Evolutionary conservation across 768 basidiomycete genomes (phyloP).

Genomic region (Boletus rex-veris): DNA sequence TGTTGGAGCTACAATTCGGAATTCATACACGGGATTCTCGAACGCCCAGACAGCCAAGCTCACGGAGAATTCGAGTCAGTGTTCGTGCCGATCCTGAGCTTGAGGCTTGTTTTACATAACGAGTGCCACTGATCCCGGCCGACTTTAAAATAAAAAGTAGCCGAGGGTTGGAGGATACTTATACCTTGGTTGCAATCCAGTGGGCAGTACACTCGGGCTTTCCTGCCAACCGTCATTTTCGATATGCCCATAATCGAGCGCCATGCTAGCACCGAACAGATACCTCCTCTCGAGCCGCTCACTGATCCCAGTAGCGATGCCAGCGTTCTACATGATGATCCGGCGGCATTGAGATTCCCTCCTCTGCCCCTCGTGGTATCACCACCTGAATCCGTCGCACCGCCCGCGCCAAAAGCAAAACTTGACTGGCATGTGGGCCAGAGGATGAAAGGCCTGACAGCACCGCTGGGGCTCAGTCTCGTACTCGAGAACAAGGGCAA

Average conservation of each 20-base stretch:
- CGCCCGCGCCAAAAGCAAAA: background rate
- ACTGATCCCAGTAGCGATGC: background rate
- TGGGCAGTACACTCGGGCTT: background rate
- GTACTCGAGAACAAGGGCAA: constrained; percentile 57
- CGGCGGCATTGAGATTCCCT: background rate
- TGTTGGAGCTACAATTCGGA: no score
- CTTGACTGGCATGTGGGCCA: background rate
- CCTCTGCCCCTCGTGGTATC: background rate
- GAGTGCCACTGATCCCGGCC: no score
- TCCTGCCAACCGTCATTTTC: background rate
- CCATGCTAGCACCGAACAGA: constrained; percentile 6
- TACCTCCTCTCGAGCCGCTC: constrained; percentile 25
- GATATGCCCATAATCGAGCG: constrained; percentile 14
- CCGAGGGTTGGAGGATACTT: background rate
- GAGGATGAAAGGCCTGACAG: background rate
- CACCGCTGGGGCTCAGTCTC: constrained; percentile 25
- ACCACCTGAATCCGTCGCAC: background rate
- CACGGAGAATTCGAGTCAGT: no score
- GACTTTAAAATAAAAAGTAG: no score
- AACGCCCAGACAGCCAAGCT: no score
- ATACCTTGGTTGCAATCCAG: background rate
- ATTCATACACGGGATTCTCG: no score
- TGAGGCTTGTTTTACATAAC: background rate
- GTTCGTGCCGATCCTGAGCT: no score
- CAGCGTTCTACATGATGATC: constrained; percentile 5